Base-by-base conservation (phyloP, 768 basidiomycete genomes). In the Kwoniella heveanensis region DNA sequence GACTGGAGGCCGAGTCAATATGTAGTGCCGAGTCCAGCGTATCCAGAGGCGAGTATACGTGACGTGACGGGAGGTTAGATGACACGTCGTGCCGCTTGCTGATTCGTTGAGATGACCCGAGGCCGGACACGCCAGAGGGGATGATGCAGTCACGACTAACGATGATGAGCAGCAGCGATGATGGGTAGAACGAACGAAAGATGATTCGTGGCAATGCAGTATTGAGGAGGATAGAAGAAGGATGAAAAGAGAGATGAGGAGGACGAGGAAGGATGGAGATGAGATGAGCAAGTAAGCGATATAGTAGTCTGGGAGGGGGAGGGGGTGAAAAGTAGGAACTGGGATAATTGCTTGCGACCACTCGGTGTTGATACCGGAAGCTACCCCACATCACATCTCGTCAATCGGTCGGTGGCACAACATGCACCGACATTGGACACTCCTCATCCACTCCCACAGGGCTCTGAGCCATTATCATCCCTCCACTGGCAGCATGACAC, bases 251-350 rank as follows among this genome's bases (percentile, higher is more conserved):
- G 60, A 57, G 46, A 32, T 24, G 24, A 62, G 27, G 27, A n/a
- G 22, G 21, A 47, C 26, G 56, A 24, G 27, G 46, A 30, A 37
- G 44, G 36, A 19, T 48, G n/a, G 55, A 46, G n/a, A 29, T 21
- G 13, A 27, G 32, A 32, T 50, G 32, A 32, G 5, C 21, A 27
- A 44, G 58, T n/a, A n/a, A n/a, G n/a, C 21, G 59, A 54, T 29
- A 50, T 44, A 47, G 59, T 7, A 36, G n/a, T n/a, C 7, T 25
- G 39, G 59, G 54, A 55, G 15, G 60, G 50, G 39, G 52, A 53
- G 19, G 50, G 58, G 57, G 44, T 48, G 64, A 57, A 44, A 44
- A 44, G 17, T 44, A 17, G 39, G 39, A 44, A 44, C 19, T 10
- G 13, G 7, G 32, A 36, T 13, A 36, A 13, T 6, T 6, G 32